Evolutionary conservation across 345 rosid genomes (phyloP).

Genomic region (Boechera divaricarpa): DNA sequence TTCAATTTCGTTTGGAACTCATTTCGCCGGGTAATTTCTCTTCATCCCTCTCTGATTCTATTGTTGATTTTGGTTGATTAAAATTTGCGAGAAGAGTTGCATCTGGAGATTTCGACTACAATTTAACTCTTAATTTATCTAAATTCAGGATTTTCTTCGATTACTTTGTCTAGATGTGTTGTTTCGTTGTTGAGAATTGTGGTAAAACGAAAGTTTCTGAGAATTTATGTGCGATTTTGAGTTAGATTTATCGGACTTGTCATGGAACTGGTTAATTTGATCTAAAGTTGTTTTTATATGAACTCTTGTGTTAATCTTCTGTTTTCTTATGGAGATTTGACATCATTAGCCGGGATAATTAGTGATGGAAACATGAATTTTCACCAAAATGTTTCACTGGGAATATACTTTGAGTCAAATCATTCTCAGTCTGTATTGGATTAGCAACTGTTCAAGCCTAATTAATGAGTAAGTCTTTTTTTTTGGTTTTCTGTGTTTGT

Average conservation of each 20-base stretch:
- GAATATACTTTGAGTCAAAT: neutral
- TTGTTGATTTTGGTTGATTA: neutral
- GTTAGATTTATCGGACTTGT: neutral
- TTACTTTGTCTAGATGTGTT: neutral
- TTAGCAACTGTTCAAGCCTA: neutral
- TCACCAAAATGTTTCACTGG: neutral
- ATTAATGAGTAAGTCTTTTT: neutral
- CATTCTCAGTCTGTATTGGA: neutral
- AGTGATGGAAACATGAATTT: neutral
- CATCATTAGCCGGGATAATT: neutral
- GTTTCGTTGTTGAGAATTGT: neutral
- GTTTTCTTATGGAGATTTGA: neutral
- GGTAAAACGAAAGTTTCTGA: neutral
- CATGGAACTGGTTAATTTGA: neutral
- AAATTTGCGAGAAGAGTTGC: neutral
- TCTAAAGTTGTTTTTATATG: neutral
- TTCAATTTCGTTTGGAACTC: constrained; percentile 57
- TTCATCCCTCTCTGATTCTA: neutral
- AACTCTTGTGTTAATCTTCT: neutral
- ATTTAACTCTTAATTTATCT: neutral
- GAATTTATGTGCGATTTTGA: neutral
- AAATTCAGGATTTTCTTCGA: neutral
- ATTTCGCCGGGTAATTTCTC: constrained; percentile 47
- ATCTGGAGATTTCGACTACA: neutral
- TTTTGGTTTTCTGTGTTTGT: neutral